Conservation (phyloP, 371 early-diverging fungal genomes). For the Sporodiniella umbellata region DNA sequence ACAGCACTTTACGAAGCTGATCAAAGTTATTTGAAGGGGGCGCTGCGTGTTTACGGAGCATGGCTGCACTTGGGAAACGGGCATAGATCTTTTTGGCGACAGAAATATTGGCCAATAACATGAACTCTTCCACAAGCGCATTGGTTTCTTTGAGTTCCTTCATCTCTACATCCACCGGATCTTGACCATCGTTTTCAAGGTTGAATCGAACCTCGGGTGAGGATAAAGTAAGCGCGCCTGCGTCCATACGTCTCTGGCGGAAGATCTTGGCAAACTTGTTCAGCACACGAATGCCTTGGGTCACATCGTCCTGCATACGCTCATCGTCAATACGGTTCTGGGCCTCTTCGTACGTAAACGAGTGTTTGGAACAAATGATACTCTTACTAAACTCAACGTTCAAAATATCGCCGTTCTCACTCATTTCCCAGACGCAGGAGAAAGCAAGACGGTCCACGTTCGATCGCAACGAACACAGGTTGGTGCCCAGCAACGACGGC, state of each 20-base stretch:
- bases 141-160: slow-evolving; percentile 95
- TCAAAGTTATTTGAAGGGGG: slow-evolving; percentile 81
- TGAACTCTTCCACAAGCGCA: slow-evolving; percentile 98
- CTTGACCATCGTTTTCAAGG: slow-evolving; percentile 85
- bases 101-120: slow-evolving; percentile 98
- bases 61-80: slow-evolving; percentile 87
- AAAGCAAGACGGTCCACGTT: slow-evolving; percentile 92
- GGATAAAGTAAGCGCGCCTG: slow-evolving; percentile 82
- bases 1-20: slow-evolving; percentile 65
- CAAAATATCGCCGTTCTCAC: slow-evolving; percentile 72
- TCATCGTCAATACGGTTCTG: slow-evolving; percentile 90
- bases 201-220: slow-evolving; percentile 88
- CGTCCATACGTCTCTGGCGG: slow-evolving; percentile 68
- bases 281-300: slow-evolving; percentile 76
- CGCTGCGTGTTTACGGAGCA: slow-evolving; percentile 86
- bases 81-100: slow-evolving; percentile 93
- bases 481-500: slow-evolving; percentile 84
- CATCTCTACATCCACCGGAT: slow-evolving; percentile 85
- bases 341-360: slow-evolving; percentile 98
- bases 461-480: slow-evolving; percentile 89
- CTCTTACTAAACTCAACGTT: slow-evolving; percentile 78
- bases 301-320: slow-evolving; percentile 78
- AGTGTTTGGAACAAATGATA: slow-evolving; percentile 90
- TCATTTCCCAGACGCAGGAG: slow-evolving; percentile 83
- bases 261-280: slow-evolving; percentile 90